Conservation (phyloP, 2,329 filamentous ascomycete genomes). For the Aureobasidium sp. region DNA sequence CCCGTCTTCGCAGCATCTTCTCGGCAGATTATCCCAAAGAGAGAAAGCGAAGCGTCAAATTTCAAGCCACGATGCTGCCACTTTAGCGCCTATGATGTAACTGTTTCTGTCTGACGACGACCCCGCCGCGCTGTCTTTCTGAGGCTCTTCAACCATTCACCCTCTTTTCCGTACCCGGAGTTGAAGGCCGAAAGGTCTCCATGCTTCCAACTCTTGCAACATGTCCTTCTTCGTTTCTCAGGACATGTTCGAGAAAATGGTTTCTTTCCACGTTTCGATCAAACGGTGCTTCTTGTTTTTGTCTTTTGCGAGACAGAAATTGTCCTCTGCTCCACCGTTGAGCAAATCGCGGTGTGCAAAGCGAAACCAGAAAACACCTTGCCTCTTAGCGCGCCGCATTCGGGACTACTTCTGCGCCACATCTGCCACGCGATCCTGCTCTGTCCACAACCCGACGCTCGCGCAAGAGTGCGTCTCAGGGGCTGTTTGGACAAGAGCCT, state of each 20-base stretch:
- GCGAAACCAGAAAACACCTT: not conserved
- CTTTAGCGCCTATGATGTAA: conserved; percentile 6
- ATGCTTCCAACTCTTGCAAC: not conserved
- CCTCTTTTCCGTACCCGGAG: not conserved
- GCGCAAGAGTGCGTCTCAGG: not conserved
- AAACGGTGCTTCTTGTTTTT: not conserved
- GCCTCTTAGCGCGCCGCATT: not conserved
- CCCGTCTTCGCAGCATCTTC: not conserved
- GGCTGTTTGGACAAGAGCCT: not conserved
- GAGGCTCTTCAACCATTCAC: not conserved
- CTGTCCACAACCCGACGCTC: not conserved
- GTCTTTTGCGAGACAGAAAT: not conserved
- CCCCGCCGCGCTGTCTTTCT: not conserved
- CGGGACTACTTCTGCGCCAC: not conserved
- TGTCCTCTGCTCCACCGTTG: not conserved
- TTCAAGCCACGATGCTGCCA: conserved; percentile 8
- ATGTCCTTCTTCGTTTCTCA: not conserved
- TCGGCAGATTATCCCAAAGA: not conserved
- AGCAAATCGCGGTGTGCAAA: conserved; percentile 7
- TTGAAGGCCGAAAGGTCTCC: not conserved
- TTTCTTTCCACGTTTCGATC: not conserved
- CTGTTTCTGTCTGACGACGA: not conserved
- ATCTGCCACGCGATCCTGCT: conserved; percentile 7
- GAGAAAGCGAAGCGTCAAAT: not conserved
- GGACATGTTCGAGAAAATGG: not conserved